Evolutionary conservation across 495 filamentous ascomycete species (phyloP).

Genomic region (Melanomma pulvis-pyrius): DNA sequence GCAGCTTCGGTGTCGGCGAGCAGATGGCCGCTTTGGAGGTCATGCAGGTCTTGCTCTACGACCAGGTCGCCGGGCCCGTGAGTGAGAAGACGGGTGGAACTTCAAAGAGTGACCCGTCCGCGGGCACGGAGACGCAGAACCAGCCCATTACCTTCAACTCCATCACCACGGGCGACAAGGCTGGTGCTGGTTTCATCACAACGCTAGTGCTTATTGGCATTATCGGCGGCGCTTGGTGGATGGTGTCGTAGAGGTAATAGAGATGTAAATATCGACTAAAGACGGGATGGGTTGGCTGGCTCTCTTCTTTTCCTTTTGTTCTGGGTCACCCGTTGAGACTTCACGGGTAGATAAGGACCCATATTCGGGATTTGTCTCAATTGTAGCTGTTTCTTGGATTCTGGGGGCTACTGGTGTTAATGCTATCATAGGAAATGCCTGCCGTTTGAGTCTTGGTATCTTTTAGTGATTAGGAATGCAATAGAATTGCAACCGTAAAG

Average conservation of each 20-base stretch:
- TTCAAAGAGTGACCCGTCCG: constrained; percentile 42
- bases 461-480: not conserved
- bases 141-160: constrained; percentile 29
- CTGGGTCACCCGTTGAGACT: not conserved
- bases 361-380: no score
- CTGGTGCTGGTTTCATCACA: constrained; percentile 47
- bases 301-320: not conserved
- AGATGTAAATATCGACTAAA: not conserved
- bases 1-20: constrained; percentile 56
- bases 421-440: not conserved
- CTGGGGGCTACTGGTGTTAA: not conserved
- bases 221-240: constrained; percentile 45
- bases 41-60: constrained; percentile 57
- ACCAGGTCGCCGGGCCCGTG: constrained; percentile 47
- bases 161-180: constrained; percentile 47
- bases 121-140: constrained; percentile 36
- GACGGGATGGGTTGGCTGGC: not conserved
- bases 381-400: not conserved
- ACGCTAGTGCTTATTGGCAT: constrained; percentile 41
- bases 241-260: constrained; percentile 36
- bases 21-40: constrained; percentile 64
- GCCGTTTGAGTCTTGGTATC: not conserved
- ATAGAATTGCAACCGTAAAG: not conserved
- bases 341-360: no score
- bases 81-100: constrained; percentile 44